phyloP scores from a whole-genome alignment of 306 rosid species.

The Aeschynomene evenia region DNA sequence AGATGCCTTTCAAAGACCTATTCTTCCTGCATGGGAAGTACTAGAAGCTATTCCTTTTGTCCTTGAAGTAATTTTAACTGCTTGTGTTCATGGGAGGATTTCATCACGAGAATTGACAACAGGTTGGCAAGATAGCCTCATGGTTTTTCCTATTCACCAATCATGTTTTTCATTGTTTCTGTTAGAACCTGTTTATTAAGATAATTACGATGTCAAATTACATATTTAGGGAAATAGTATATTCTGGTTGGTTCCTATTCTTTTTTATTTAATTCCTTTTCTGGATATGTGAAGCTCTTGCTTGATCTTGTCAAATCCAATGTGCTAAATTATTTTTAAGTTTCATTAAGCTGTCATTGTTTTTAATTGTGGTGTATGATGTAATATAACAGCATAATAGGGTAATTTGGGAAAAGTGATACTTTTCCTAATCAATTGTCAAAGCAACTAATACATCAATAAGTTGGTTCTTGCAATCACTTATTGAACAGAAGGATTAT shows the following conservation, averaged over 20 bases:
- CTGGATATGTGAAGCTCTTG: constrained; percentile 1
- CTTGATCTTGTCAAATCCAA: neutral
- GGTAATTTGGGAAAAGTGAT: constrained; percentile 13
- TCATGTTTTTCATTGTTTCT: no score
- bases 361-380: neutral
- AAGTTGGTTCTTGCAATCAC: constrained; percentile 9
- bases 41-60: constrained; percentile 77
- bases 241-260: constrained; percentile 15
- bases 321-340: neutral
- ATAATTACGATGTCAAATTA: no score
- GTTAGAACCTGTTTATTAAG: no score
- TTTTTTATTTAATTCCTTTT: neutral
- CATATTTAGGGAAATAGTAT: no score
- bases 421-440: constrained; percentile 3
- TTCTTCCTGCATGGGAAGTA: constrained; percentile 78
- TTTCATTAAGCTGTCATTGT: constrained; percentile 24
- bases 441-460: constrained; percentile 15
- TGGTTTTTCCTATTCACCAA: constrained; percentile 23
- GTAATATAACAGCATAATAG: constrained; percentile 14
- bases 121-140: constrained; percentile 48
- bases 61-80: constrained; percentile 72
- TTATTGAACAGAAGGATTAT: constrained; percentile 14
- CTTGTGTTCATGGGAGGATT: constrained; percentile 78
- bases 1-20: constrained; percentile 55
- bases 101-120: constrained; percentile 78